A percentile compares a stretch with the other conserved stretches of the same genome.
Evolutionary conservation across 2,329 filamentous ascomycete species (phyloP).

Genomic region (Fusarium solani-melongenae): DNA sequence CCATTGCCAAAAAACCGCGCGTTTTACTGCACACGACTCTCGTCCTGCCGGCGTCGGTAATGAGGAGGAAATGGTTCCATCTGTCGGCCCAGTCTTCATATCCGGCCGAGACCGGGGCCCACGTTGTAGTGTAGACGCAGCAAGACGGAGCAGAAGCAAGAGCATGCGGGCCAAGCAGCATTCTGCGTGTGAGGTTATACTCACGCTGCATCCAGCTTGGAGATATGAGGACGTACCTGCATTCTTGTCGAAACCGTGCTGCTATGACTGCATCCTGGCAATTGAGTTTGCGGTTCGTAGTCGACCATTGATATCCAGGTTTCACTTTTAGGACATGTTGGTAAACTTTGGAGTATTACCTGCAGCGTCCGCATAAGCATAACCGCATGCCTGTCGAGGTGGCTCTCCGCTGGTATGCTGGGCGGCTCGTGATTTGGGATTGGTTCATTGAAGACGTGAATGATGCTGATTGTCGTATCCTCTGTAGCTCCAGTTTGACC

Average conservation of each 20-base stretch:
- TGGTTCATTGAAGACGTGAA: not conserved
- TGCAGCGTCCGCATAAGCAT: not conserved
- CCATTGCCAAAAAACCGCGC: constrained; percentile 33
- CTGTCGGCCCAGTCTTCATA: constrained; percentile 31
- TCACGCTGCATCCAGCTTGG: constrained; percentile 7
- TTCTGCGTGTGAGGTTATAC: constrained; percentile 20
- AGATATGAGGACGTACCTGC: constrained; percentile 15
- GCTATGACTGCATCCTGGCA: not conserved
- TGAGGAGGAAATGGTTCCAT: constrained; percentile 24
- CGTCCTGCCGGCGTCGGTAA: constrained; percentile 5
- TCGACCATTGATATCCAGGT: constrained; percentile 1
- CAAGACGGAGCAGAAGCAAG: constrained; percentile 21
- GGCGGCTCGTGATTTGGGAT: not conserved
- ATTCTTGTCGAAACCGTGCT: constrained; percentile 9
- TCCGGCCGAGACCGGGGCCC: constrained; percentile 35
- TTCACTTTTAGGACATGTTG: not conserved
- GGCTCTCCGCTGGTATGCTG: not conserved
- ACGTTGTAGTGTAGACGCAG: constrained; percentile 14
- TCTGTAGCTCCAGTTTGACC: not conserved
- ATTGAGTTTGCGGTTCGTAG: constrained; percentile 3
- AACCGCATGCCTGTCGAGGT: not conserved
- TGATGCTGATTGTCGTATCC: constrained; percentile 13
- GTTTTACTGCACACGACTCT: not conserved
- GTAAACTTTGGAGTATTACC: not conserved
- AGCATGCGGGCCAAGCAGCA: constrained; percentile 30